Evolutionary conservation across 2,329 filamentous ascomycete genomes (phyloP).

Genomic region (Beauveria medogensis): DNA sequence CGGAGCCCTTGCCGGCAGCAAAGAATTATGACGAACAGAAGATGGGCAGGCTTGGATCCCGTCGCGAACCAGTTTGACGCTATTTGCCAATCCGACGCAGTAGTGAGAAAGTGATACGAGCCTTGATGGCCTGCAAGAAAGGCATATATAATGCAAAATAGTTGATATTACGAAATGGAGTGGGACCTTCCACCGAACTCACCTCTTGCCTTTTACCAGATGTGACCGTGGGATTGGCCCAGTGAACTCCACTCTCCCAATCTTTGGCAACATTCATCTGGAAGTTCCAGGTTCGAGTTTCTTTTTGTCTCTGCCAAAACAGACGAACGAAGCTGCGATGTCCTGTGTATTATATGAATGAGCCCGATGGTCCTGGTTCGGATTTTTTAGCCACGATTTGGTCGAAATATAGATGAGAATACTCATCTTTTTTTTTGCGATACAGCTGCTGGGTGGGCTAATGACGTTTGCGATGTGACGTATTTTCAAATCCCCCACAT

Average conservation of each 20-base stretch:
- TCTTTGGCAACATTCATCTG: conserved; percentile 41
- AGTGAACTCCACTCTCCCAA: conserved; percentile 43
- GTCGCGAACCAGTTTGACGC: too few species aligned
- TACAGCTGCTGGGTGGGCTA: neutral
- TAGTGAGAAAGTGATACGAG: neutral
- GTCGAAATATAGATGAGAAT: too few species aligned
- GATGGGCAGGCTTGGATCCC: too few species aligned
- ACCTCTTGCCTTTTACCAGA: conserved; percentile 77
- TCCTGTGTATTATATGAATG: too few species aligned
- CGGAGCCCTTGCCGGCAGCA: too few species aligned
- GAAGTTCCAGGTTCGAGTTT: conserved; percentile 34
- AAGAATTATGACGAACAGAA: too few species aligned
- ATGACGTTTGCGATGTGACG: neutral
- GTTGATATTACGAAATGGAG: conserved; percentile 36
- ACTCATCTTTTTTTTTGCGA: too few species aligned
- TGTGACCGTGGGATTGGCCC: conserved; percentile 59
- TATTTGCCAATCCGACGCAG: too few species aligned
- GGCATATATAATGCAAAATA: conserved; percentile 7
- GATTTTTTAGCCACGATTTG: neutral
- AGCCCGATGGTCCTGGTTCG: too few species aligned
- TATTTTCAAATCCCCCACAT: neutral
- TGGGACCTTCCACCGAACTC: conserved; percentile 66
- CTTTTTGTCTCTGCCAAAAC: conserved; percentile 15
- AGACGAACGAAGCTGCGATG: neutral
- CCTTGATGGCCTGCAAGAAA: too few species aligned